Evolutionary conservation across 2,329 filamentous ascomycete species (phyloP).

Genomic region (Fusarium chuoi): DNA sequence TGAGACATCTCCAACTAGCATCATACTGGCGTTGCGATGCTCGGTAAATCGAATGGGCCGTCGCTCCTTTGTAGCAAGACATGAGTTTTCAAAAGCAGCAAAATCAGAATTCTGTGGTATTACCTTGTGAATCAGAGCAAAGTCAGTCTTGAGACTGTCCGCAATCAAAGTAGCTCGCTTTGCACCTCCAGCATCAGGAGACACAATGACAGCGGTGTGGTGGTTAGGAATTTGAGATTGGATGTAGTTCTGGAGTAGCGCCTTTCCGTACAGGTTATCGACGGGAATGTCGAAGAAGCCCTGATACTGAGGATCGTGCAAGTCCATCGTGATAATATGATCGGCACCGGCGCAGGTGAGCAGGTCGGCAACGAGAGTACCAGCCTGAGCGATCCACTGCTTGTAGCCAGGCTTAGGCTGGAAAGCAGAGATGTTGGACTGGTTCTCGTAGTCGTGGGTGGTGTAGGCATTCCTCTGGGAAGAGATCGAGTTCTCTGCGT

Average conservation of each 20-base stretch:
- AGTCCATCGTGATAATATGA: conserved; percentile 97
- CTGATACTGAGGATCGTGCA: conserved; percentile 96
- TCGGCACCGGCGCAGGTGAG: conserved; percentile 95
- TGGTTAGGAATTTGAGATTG: conserved; percentile 86
- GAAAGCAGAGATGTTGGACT: conserved; percentile 65
- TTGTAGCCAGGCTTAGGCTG: conserved; percentile 93
- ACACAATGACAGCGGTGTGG: conserved; percentile 90
- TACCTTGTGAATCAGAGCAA: conserved; percentile 97
- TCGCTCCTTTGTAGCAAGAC: conserved; percentile 71
- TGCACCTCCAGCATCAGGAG: conserved; percentile 94
- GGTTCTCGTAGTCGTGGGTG: conserved; percentile 73
- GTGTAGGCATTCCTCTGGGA: conserved; percentile 62
- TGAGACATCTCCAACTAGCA: conserved; percentile 88
- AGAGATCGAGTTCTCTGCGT: conserved; percentile 52
- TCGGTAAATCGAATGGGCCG: conserved; percentile 88
- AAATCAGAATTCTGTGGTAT: conserved; percentile 34
- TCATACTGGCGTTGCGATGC: conserved; percentile 92
- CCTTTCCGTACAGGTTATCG: conserved; percentile 92
- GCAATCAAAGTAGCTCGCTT: conserved; percentile 97
- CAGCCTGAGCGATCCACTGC: conserved; percentile 98
- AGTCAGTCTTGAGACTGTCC: conserved; percentile 91
- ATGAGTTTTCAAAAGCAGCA: conserved; percentile 50
- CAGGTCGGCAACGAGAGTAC: conserved; percentile 92
- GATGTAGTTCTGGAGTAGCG: conserved; percentile 76
- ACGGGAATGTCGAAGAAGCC: conserved; percentile 99